Percentiles rank a stretch among this genome's conserved stretches.
phyloP scores from a whole-genome alignment of 2,329 filamentous ascomycete genomes.

The Rachicladosporium sp. region DNA sequence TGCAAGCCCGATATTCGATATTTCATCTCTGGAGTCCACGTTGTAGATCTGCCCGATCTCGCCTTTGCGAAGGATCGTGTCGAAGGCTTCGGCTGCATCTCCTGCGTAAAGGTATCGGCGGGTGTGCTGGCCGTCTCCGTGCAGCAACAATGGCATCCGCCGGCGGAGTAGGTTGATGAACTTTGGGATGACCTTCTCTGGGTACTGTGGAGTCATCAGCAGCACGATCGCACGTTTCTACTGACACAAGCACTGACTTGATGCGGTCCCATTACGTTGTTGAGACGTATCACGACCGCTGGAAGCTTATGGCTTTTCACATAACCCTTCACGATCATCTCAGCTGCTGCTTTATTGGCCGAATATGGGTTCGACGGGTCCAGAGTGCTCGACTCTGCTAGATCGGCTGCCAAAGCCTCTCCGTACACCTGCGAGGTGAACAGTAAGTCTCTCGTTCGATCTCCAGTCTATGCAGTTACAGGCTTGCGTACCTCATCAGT shows the following conservation, averaged over 20 bases:
- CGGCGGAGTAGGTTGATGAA: conserved; percentile 62
- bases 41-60: conserved; percentile 68
- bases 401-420: conserved; percentile 60
- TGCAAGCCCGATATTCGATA: conserved; percentile 62
- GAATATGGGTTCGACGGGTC: conserved; percentile 61
- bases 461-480: not conserved
- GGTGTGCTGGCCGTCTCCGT: conserved; percentile 64
- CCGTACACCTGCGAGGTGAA: conserved; percentile 53
- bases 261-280: conserved; percentile 77
- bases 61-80: conserved; percentile 72
- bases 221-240: not conserved
- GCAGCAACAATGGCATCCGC: conserved; percentile 54
- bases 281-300: conserved; percentile 66
- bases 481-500: conserved; percentile 46
- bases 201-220: not conserved
- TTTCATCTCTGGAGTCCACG: conserved; percentile 64
- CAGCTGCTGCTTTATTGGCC: conserved; percentile 26
- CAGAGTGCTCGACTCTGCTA: conserved; percentile 61
- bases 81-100: conserved; percentile 70
- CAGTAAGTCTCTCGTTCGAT: not conserved
- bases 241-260: conserved; percentile 45
- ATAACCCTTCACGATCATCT: conserved; percentile 57
- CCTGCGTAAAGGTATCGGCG: conserved; percentile 67
- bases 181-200: conserved; percentile 67
- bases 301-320: conserved; percentile 72